phyloP scores from a whole-genome alignment of 169 alveolate genomes.

The Eimeria necatrix region DNA sequence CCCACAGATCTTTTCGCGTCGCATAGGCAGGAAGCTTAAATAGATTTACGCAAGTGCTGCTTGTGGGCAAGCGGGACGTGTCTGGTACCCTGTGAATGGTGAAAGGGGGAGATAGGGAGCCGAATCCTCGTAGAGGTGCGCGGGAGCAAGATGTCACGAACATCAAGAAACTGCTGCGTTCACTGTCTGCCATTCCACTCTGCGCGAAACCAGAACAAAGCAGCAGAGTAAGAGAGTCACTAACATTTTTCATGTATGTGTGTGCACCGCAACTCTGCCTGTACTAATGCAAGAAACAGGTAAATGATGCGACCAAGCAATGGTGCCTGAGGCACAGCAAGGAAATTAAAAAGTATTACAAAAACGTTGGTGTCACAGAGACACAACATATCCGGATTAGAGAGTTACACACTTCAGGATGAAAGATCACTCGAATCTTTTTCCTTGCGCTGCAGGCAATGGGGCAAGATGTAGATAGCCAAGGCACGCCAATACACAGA shows the following conservation, averaged over 20 bases:
- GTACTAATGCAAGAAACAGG: too few relatives aligned
- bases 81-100: slow-evolving; percentile 94
- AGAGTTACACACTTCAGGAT: too few relatives aligned
- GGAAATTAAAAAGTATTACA: too few relatives aligned
- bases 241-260: not conserved
- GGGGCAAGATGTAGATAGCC: not conserved
- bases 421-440: too few relatives aligned
- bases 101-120: slow-evolving; percentile 94
- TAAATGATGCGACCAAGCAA: too few relatives aligned
- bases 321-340: too few relatives aligned
- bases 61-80: slow-evolving; percentile 94
- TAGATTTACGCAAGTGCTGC: slow-evolving; percentile 96
- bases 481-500: not conserved
- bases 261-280: too few relatives aligned
- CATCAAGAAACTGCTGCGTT: slow-evolving; percentile 93
- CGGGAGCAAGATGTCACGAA: slow-evolving; percentile 98
- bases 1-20: slow-evolving; percentile 87
- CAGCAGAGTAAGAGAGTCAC: not conserved
- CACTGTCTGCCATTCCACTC: slow-evolving; percentile 90
- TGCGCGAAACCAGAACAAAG: slow-evolving; percentile 21
- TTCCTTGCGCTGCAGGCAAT: too few relatives aligned
- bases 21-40: slow-evolving; percentile 97
- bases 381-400: not conserved
- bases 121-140: slow-evolving; percentile 96
- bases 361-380: too few relatives aligned